Evolutionary conservation across 352 stramenopile genomes (phyloP).

Genomic region (Globisporangium emineosum): DNA sequence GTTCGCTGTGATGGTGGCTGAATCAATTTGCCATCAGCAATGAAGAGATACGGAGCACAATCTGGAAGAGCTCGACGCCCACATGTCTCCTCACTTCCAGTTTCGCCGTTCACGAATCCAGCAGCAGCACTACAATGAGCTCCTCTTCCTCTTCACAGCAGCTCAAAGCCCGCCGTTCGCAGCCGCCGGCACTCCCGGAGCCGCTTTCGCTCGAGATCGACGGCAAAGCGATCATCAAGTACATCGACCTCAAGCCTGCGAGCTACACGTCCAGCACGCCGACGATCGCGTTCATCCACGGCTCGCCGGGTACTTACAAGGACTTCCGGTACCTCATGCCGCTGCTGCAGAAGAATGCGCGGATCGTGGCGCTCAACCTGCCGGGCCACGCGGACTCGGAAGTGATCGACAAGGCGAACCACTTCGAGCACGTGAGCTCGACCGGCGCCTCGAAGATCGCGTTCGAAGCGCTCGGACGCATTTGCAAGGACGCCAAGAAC

Average conservation of each 20-base stretch:
- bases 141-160: neutral
- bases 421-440: constrained; percentile 21
- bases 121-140: neutral
- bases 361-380: constrained; percentile 55
- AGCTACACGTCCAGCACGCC: constrained; percentile 3
- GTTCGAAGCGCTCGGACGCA: constrained; percentile 21
- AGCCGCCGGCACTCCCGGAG: constrained; percentile 20
- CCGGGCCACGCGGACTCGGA: constrained; percentile 48
- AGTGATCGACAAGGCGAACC: constrained; percentile 18
- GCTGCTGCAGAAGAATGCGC: constrained; percentile 33
- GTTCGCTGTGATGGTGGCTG: neutral
- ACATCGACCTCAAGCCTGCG: constrained; percentile 26
- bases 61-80: neutral
- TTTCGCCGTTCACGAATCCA: neutral
- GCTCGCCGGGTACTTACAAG: constrained; percentile 52
- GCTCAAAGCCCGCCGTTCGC: neutral
- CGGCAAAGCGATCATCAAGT: constrained; percentile 39
- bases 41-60: neutral
- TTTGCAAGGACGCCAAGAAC: constrained; percentile 24
- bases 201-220: constrained; percentile 26
- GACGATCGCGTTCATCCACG: constrained; percentile 46
- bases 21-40: neutral
- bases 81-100: neutral
- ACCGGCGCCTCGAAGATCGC: constrained; percentile 17
- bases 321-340: constrained; percentile 69